phyloP scores from a whole-genome alignment of 805 yeast genomes.

The Yarrowia porcina region DNA sequence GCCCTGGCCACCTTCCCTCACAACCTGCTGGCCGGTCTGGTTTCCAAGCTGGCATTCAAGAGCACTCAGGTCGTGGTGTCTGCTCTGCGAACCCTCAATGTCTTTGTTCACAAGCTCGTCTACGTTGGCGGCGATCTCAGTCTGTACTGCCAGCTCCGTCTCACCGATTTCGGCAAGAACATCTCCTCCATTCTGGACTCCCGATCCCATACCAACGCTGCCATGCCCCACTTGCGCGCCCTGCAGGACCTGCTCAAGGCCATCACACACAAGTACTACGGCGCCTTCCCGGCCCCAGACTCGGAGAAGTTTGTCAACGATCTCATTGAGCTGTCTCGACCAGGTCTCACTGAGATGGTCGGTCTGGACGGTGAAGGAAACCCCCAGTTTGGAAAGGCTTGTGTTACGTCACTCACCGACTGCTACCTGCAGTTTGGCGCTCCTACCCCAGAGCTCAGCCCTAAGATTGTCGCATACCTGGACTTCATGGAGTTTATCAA shows the following conservation, averaged over 20 bases:
- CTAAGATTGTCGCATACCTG: conserved; percentile 32
- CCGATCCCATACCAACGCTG: conserved; percentile 28
- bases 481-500: conserved; percentile 32
- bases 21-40: conserved; percentile 20
- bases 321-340: conserved; percentile 27
- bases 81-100: conserved; percentile 8
- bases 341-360: conserved; percentile 28
- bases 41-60: conserved; percentile 22
- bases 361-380: conserved; percentile 27
- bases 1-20: conserved; percentile 17
- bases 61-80: conserved; percentile 14
- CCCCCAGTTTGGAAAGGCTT: conserved; percentile 28
- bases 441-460: background rate
- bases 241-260: conserved; percentile 33
- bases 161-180: conserved; percentile 31
- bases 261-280: conserved; percentile 27
- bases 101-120: conserved; percentile 13
- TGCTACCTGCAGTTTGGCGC: background rate
- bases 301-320: conserved; percentile 24
- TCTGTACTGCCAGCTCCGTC: conserved; percentile 30
- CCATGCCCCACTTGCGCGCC: conserved; percentile 31
- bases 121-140: conserved; percentile 24
- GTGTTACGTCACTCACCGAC: conserved; percentile 28
- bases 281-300: conserved; percentile 26
- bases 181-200: conserved; percentile 31